Evolutionary conservation across 2,329 filamentous ascomycete species (phyloP), one percentile per base, ranked within the genome.

Genomic region (Colletotrichum sp.): DNA sequence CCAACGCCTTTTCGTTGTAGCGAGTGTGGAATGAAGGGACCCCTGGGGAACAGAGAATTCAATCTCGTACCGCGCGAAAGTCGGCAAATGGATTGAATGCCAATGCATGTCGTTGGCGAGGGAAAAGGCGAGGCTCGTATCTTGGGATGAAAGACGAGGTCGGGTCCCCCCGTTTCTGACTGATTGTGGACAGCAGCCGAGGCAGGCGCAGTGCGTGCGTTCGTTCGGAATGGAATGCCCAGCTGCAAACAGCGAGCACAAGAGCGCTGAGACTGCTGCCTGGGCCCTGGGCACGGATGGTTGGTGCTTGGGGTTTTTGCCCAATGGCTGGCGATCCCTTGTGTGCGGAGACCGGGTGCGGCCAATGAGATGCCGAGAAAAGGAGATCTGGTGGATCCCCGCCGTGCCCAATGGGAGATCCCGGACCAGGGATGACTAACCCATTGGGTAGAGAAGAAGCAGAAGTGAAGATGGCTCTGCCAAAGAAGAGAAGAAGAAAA

Each of bases 231-330:
- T 48, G 30, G 28, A 32, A 10, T 32, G 30, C 30, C 30, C 30
- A 32, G 12, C 25, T 28, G 32, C 60, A 65, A 43, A 65, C 25
- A 36, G 34, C 25, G 36, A 16, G n/a, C 30, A n/a, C 43, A 32
- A 48, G 28, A 55, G 39, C 32, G 58, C 22, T 56, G 48, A 74
- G 70, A 71, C 71, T 71, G 71, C 27, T 66, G 61, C 66, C 60
- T 74, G 36, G 8, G 48, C n/a, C 66, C 43, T 9, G 25, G 56
- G 13, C 18, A 16, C 48, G 27, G 16, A 32, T 28, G 3, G 22
- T 12, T 9, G 30, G 30, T 67, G 27, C 39, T 52, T 30, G 18
- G 43, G 30, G 30, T 22, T 10, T 43, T 6, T 22, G 15, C 8
- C 71, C 71, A 60, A 69, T 48, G 34, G 66, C 71, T 60, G 71